Conservation (phyloP, 2,329 filamentous ascomycete species). For the Zymoseptoria pseudotritici region DNA sequence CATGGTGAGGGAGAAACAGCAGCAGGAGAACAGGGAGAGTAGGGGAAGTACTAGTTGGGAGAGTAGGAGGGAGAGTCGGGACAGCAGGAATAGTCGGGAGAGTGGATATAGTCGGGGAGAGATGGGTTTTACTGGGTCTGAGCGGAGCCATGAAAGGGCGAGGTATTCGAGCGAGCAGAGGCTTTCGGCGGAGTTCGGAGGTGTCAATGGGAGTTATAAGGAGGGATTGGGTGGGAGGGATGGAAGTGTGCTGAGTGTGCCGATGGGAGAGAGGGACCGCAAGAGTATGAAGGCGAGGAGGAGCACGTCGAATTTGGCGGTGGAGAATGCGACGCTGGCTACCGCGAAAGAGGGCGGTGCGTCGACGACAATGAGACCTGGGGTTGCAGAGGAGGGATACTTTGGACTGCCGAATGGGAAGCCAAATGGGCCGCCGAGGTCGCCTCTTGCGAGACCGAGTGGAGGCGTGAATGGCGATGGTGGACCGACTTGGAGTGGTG, state of each 20-base stretch:
- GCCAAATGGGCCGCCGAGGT: conserved; percentile 29
- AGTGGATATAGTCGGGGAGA: background rate
- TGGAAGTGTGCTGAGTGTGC: conserved; percentile 24
- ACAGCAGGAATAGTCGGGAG: conserved; percentile 12
- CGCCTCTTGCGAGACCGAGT: conserved; percentile 17
- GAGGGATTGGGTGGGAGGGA: conserved; percentile 25
- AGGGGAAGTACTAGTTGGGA: background rate
- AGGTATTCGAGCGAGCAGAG: background rate
- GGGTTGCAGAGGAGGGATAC: conserved; percentile 39
- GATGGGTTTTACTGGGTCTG: background rate
- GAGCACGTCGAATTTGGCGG: conserved; percentile 18
- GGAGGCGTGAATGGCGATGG: conserved; percentile 13
- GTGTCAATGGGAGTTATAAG: conserved; percentile 35
- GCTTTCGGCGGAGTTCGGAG: conserved; percentile 26
- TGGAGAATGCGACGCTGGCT: conserved; percentile 8
- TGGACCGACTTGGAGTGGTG: conserved; percentile 7
- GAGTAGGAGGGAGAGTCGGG: conserved; percentile 20
- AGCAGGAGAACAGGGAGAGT: conserved; percentile 25
- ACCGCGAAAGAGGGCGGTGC: background rate
- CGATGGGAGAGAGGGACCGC: conserved; percentile 21
- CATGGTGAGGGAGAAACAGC: conserved; percentile 35
- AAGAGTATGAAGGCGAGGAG: conserved; percentile 29
- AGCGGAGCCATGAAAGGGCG: background rate
- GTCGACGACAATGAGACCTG: conserved; percentile 13
- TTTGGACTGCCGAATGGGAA: conserved; percentile 35